Percentiles rank a stretch among this genome's conserved stretches.
Evolutionary conservation across 2,329 filamentous ascomycete species (phyloP).

Genomic region (Scortechinia acanthostroma): DNA sequence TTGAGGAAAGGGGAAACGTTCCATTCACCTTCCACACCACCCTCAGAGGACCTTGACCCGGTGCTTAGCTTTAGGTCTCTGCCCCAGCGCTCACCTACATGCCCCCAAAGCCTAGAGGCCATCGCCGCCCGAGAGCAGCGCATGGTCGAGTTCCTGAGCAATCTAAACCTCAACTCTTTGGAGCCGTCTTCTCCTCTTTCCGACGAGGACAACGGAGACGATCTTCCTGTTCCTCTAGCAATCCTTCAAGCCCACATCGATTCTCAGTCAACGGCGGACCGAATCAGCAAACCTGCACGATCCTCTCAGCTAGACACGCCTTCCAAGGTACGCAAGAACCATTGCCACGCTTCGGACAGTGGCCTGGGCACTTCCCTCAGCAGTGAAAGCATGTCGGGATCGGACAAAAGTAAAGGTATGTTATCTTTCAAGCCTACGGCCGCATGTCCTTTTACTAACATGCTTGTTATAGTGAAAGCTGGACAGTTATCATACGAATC

Average conservation of each 20-base stretch:
- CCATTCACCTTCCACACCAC: conserved; percentile 27
- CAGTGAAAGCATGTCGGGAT: conserved; percentile 20
- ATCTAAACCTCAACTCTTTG: background rate
- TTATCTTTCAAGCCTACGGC: no score
- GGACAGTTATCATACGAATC: background rate
- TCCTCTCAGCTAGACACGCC: conserved; percentile 11
- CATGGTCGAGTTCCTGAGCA: background rate
- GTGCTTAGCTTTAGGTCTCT: conserved; percentile 24
- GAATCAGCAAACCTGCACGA: conserved; percentile 24
- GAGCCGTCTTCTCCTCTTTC: background rate
- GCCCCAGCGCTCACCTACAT: background rate
- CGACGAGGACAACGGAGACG: background rate
- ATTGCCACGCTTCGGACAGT: conserved; percentile 52
- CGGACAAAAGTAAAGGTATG: background rate
- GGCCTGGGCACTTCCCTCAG: conserved; percentile 52
- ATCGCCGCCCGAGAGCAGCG: background rate
- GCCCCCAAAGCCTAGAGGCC: background rate
- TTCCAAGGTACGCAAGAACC: conserved; percentile 15
- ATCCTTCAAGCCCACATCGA: background rate
- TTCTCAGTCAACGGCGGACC: background rate
- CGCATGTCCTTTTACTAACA: background rate
- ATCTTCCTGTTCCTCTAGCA: background rate
- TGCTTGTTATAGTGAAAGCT: background rate
- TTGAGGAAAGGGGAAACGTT: conserved; percentile 36
- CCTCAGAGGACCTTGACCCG: conserved; percentile 28